Evolutionary conservation across 192 early-diverging fungal genomes (phyloP), one percentile per base, ranked within the genome.

Genomic region (Chytriomyces hyalinus): DNA sequence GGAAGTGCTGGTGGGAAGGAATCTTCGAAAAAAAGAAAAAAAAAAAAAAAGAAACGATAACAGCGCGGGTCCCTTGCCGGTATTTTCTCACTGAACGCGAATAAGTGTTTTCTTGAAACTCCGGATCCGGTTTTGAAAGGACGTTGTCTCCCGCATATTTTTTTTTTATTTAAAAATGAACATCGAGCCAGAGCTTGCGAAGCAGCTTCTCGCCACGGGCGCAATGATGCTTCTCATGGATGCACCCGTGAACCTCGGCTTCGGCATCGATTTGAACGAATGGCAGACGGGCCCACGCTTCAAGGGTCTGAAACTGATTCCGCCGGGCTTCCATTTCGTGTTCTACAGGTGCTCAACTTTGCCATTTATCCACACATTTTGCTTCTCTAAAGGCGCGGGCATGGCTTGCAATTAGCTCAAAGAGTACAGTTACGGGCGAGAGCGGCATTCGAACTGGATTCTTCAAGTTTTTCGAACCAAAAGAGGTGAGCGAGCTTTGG

Each of bases 271-370:
- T 78, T 88, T 90, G 80, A 94, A 93, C 78, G 89, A 90, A 22
- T 99, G 96, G 96, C 85, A 90, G 60, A 94, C 90, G 20, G 97
- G 97, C 1, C 95, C 95, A 11, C 82, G 87, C 48, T 99, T 99
- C 81, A 93, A 89, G 73, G 97, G 97, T 51, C 79, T 98, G 28
- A 97, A 96, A 83, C 84, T 96, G 61, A 94, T 99, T 67, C 96
- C 97, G 20, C 93, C 95, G 0, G 97, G 97, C 0, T 86, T 94
- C 60, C 97, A 99, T 83, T 97, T 96, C 83, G 84, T 97, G 15
- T 93, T 94, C 79, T 97, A 96, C 83, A 91, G 92, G 90, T 90
- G 82, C 51, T 76, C 66, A 6, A 76, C 80, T 5, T 28, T 80
- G 5, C 78, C 71, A 71, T 61, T 80, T 11, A 64, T 70, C 49